Percentiles rank a stretch among this genome's conserved stretches.
Evolutionary conservation across 345 rosid genomes (phyloP).

Genomic region (Eucalyptus sp.): DNA sequence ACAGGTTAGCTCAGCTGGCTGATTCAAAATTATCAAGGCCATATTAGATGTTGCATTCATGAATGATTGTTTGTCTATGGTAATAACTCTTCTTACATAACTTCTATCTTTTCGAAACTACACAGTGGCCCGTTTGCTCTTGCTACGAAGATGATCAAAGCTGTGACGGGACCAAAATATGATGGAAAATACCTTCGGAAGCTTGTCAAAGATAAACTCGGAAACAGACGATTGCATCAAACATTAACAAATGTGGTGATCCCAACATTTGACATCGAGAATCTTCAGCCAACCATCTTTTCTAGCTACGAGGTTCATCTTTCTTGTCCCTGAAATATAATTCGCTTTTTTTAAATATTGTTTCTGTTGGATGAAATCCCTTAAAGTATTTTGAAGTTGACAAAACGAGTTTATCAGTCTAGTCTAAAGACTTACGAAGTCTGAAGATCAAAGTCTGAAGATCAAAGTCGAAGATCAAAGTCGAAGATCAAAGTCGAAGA

Average conservation of each 20-base stretch:
- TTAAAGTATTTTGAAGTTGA: too few relatives aligned
- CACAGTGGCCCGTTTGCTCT: background rate
- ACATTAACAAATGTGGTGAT: slow-evolving; percentile 34
- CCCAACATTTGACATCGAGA: slow-evolving; percentile 44
- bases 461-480: too few relatives aligned
- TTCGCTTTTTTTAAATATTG: background rate
- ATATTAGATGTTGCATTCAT: background rate
- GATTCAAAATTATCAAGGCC: background rate
- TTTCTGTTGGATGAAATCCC: too few relatives aligned
- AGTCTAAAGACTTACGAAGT: too few relatives aligned
- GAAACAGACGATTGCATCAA: slow-evolving; percentile 10
- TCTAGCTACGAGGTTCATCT: slow-evolving; percentile 21
- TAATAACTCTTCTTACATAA: background rate
- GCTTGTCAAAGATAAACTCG: slow-evolving; percentile 17
- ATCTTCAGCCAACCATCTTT: slow-evolving; percentile 38
- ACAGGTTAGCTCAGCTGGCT: background rate
- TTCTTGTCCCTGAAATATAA: background rate
- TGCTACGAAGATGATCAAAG: slow-evolving; percentile 2
- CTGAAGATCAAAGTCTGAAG: too few relatives aligned
- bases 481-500: too few relatives aligned
- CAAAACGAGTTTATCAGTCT: too few relatives aligned
- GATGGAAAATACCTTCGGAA: slow-evolving; percentile 27
- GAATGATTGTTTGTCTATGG: background rate
- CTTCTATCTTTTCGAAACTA: background rate
- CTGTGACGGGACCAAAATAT: slow-evolving; percentile 37